Base-by-base conservation (phyloP, 2,329 filamentous ascomycete species). In the Colletotrichum musicola region DNA sequence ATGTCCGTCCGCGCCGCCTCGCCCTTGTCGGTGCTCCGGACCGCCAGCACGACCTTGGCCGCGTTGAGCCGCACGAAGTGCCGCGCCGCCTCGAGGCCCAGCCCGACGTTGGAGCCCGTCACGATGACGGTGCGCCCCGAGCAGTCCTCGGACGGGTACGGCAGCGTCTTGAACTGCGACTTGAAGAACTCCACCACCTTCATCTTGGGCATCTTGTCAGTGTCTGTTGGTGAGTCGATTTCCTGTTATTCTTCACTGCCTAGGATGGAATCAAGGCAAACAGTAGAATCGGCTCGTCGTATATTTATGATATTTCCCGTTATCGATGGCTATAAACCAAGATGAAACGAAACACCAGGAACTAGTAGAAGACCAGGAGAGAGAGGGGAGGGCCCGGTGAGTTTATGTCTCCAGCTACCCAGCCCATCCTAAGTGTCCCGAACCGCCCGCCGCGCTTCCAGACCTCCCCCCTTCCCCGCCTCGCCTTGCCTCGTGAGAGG, bases 81-180 rank as follows among this genome's bases (percentile, higher is more conserved):
- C 4, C 78, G 77, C 13, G 79, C 78, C 40, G 80, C 79, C 68
- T 84, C 83, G 18, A 79, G 75, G 4, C 83, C 83, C 2, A 85
- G 73, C 12, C 82, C 81, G 30, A 72, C 73, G 56, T 84, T 85
- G 54, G 79, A 77, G n/a, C 83, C 83, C 0, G 82, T 85, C 42
- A 85, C 72, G 25, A 85, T 77, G 46, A 82, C 67, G 2, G 73
- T 77, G 62, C 80, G 77, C 13, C 77, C 79, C 6, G 75, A 73
- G 70, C 77, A 80, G 68, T 80, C 73, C 62, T 75, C 69, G 6
- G 66, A 63, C 14, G 79, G 78, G 54, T 75, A 75, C n/a, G 77
- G 76, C 53, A 78, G 73, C 20, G 61, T 73, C 12, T 66, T 66
- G 59, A 75, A 75, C 51, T 76, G 73, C 12, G 72, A 71, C 55